These are phyloP conservation scores for Fragilaria radians DNA, from an alignment of 108 stramenopile genomes.

Conservation along the genomic window DNA sequence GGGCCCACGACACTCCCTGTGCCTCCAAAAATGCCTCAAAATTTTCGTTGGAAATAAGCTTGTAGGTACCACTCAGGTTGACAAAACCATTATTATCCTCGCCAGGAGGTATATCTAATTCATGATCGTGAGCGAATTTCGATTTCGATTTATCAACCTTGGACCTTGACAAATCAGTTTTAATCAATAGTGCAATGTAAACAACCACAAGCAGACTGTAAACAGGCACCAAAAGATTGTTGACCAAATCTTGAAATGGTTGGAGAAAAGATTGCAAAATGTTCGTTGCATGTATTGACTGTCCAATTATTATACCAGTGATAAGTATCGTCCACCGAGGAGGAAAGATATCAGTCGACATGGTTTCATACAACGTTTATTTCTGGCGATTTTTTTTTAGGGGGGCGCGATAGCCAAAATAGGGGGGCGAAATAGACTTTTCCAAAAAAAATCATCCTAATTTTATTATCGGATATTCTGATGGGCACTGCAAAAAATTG, in stretches of 20 bases:
- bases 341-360: too few relatives aligned
- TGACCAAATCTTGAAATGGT: conserved; percentile 1
- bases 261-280: too few relatives aligned
- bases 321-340: too few relatives aligned
- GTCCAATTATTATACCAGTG: too few relatives aligned
- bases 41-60: conserved; percentile 35
- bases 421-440: too few relatives aligned
- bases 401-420: too few relatives aligned
- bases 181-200: background rate
- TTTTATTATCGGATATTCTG: too few relatives aligned
- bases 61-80: conserved; percentile 41
- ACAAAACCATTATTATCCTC: conserved; percentile 20
- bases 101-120: background rate
- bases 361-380: too few relatives aligned
- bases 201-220: background rate
- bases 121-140: background rate
- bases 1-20: conserved; percentile 50
- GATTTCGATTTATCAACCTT: background rate
- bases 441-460: too few relatives aligned
- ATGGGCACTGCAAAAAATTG: too few relatives aligned
- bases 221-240: background rate
- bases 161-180: background rate
- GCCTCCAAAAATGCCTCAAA: conserved; percentile 43
- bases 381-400: too few relatives aligned
- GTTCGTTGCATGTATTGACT: too few relatives aligned